These are phyloP conservation scores for Auriculariales sp. DNA, from an alignment of 768 basidiomycete genomes.

Conservation along the genomic window DNA sequence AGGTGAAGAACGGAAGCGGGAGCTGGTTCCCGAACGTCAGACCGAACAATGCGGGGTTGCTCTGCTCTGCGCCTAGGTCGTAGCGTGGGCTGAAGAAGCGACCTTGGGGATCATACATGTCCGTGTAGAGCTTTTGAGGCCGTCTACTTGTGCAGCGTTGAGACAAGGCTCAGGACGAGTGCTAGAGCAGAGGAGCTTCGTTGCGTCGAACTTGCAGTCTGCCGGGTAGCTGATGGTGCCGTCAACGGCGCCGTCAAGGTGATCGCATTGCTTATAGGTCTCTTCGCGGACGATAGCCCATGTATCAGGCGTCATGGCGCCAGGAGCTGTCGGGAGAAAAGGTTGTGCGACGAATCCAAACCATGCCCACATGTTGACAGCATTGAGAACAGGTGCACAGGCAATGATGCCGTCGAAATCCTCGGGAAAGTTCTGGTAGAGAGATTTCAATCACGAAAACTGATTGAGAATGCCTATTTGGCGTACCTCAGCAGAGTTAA, in stretches of 20 bases:
- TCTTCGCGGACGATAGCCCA: slow-evolving; percentile 15
- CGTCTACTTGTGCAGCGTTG: slow-evolving; percentile 13
- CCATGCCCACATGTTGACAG: background rate
- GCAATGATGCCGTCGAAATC: slow-evolving; percentile 20
- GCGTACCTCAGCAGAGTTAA: slow-evolving; percentile 11
- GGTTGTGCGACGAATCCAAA: background rate
- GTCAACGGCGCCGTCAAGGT: slow-evolving; percentile 17
- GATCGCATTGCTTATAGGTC: slow-evolving; percentile 18
- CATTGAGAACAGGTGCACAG: slow-evolving; percentile 16
- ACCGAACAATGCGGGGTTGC: background rate
- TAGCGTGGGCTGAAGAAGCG: slow-evolving; percentile 13
- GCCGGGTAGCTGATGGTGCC: slow-evolving; percentile 16
- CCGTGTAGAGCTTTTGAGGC: slow-evolving; percentile 14
- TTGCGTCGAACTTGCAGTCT: slow-evolving; percentile 16
- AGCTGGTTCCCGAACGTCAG: background rate
- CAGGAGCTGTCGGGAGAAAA: background rate
- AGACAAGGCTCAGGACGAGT: slow-evolving; percentile 11
- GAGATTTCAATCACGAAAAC: too few species aligned
- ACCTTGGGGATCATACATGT: slow-evolving; percentile 14
- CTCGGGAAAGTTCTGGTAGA: slow-evolving; percentile 17
- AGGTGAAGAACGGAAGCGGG: background rate
- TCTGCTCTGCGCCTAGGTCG: slow-evolving; percentile 17
- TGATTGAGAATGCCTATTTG: too few species aligned
- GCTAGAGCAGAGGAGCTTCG: slow-evolving; percentile 14
- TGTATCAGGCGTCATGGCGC: too few species aligned